Evolutionary conservation across 176 grass and related monocot genomes (phyloP), one percentile per base, ranked within the genome.

Genomic region (Cymbopogon citratus): DNA sequence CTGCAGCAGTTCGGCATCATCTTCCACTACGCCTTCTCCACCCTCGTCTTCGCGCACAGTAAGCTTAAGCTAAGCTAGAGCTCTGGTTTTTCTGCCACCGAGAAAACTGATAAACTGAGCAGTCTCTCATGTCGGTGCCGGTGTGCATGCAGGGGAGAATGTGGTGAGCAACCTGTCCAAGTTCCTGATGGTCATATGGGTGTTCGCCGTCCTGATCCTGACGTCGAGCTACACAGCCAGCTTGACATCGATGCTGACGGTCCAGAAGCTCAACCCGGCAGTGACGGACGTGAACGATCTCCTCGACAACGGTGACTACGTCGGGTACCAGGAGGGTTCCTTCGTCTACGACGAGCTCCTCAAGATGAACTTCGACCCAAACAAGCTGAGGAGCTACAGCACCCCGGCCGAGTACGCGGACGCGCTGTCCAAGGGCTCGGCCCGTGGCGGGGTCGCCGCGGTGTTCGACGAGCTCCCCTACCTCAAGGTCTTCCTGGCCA

Each of bases 201-300:
- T 94, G 63, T 91, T 94, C 59, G 89, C 87, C 40, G 92, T 91
- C 74, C 84, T 91, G 45, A 91, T 94, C 56, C 61, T 94, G 43
- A 87, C 87, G 7, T 91, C 89, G 60, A 94, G 87, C 81, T 94
- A 94, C 81, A 94, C 86, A 15, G 89, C 89, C 18, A 94, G 81
- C 82, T 39, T 94, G 46, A 91, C 92, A 12, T 87, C 92, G 16
- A 84, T 94, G 77, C 73, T 94, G 84, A 94, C 92, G 9, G 92
- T 94, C 9, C 77, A 89, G 66, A 74, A 91, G 82, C 92, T 91
- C 12, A 33, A 71, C n/a, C 92, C 89, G 10, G 38, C 81, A 9
- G 84, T 91, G 31, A 80, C 86, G 5, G 84, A 87, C 60, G 29
- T 94, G 13, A 69, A 23, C 26, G 73, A 91, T 12, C 81, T 94